Evolutionary conservation across 1,139 yeast genomes (phyloP), one percentile per base, ranked within the genome.

Genomic region (Saccharomyces hybrid): DNA sequence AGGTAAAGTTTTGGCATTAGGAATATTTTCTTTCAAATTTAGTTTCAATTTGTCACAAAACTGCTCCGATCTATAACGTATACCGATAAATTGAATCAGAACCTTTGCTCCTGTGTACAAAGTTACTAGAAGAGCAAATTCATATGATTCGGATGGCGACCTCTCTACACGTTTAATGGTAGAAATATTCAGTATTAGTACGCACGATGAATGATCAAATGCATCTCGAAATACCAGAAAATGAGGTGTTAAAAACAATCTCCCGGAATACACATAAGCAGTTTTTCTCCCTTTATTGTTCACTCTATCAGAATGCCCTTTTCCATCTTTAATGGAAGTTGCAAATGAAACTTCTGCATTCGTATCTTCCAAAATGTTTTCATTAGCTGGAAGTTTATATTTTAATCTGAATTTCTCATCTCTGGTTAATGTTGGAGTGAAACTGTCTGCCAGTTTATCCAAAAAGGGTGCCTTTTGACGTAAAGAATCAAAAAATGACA

Each of bases 101-200:
- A 90, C 66, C 47, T 78, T 77, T 57, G 87, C 68, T 25, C 84
- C 87, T 52, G 88, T 84, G 58, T 85, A 83, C 2, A 96, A 81
- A 5, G 80, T 77, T 23, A 91, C 72, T n/a, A 83, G 74, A 26
- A 93, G 75, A 1, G 95, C 90, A 72, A 89, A 88, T n/a, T 88
- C 84, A 66, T 84, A 86, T 1, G 88, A 79, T 54, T 82, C 78
- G 2, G 89, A 79, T 2, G 95, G 93, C 28, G 89, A 76, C 54
- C 98, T 76, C 68, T 93, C 97, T 27, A 93, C 95, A 59, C 90
- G 84, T 65, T 87, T 84, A 41, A 95, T 74, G 1, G 96, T 81
- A 7, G 93, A 82, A 50, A 93, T 73, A 59, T 95, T 95, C 49
- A 93, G 65, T 1, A 79, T 78, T 65, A 91, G 81, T 8, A 82